Evolutionary conservation across 768 basidiomycete species (phyloP), one percentile per base, ranked within the genome.

Genomic region (Mycena galopus): DNA sequence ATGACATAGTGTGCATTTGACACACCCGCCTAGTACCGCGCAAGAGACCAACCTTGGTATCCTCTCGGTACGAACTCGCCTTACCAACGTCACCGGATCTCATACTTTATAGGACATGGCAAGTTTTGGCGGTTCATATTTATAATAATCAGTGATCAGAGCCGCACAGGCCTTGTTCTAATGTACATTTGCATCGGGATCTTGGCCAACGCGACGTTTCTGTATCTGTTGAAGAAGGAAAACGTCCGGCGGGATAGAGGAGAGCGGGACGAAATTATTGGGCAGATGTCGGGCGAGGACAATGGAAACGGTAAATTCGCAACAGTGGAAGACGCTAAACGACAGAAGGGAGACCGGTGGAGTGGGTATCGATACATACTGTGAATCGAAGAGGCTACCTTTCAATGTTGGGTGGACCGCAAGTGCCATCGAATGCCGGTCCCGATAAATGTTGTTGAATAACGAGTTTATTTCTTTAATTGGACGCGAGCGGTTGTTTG

Each of bases 281-380:
- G 86, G 90, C 68, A 83, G 47, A 50, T 50, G 86, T 58, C 86
- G 87, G 9, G 73, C 84, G 87, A 35, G 3, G 75, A 86, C 65
- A 85, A 85, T 61, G 82, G 81, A 50, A 92, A 92, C 76, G 91
- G 91, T 4, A 81, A 74, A 32, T 91, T 84, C 71, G 80, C 82
- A 60, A 89, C 82, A 66, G 81, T 88, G n/a, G 85, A 89, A 60
- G 89, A 87, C 21, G 92, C 92, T 19, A 86, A 86, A 73, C 82
- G 79, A 30, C 86, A 87, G 51, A 93, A 92, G 75, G 92, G 93
- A 5, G 93, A 93, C 75, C 79, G 85, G 57, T 94, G 92, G 93
- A 93, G 92, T 77, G 91, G 93, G 21, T 93, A 92, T 79, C 85
- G 89, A 68, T 93, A 93, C 81, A 87, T 85, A 2, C 74, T 89